These are phyloP conservation scores for Nakazawaea ernobii DNA, from an alignment of 805 yeast species.

Conservation along the genomic window DNA sequence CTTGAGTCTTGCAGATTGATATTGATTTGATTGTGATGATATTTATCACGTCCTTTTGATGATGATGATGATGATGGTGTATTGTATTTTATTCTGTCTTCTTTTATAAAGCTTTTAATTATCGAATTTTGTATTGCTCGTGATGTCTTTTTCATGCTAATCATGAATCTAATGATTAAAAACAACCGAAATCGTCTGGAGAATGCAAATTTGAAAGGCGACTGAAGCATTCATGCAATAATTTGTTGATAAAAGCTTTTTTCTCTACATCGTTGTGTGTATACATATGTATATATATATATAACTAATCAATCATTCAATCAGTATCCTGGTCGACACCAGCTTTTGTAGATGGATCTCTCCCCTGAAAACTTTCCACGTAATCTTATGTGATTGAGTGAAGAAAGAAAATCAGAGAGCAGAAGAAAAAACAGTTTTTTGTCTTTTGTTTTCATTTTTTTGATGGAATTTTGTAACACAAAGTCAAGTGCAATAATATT, in stretches of 20 bases:
- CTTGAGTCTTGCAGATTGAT: not conserved
- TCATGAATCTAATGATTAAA: conserved; percentile 48
- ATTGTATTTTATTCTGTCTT: not conserved
- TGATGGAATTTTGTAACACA: too few relatives aligned
- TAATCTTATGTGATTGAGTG: too few relatives aligned
- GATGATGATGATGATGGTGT: not conserved
- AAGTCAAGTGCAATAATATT: too few relatives aligned
- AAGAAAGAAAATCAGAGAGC: not conserved
- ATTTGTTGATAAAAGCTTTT: not conserved
- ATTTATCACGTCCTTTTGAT: not conserved
- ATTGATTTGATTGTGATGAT: not conserved
- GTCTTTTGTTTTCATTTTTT: too few relatives aligned
- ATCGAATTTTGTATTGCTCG: conserved; percentile 23
- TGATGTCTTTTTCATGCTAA: conserved; percentile 56
- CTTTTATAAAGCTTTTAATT: not conserved
- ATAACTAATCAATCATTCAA: too few relatives aligned
- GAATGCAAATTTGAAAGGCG: conserved; percentile 17
- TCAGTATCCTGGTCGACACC: too few relatives aligned
- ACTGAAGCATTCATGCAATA: conserved; percentile 26
- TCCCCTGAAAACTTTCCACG: not conserved
- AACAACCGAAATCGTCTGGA: conserved; percentile 24
- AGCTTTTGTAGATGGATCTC: not conserved
- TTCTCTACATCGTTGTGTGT: not conserved
- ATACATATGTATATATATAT: not conserved
- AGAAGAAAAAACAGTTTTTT: not conserved